phyloP scores from a whole-genome alignment of 805 yeast species.

The Metschnikowia lachancei region DNA sequence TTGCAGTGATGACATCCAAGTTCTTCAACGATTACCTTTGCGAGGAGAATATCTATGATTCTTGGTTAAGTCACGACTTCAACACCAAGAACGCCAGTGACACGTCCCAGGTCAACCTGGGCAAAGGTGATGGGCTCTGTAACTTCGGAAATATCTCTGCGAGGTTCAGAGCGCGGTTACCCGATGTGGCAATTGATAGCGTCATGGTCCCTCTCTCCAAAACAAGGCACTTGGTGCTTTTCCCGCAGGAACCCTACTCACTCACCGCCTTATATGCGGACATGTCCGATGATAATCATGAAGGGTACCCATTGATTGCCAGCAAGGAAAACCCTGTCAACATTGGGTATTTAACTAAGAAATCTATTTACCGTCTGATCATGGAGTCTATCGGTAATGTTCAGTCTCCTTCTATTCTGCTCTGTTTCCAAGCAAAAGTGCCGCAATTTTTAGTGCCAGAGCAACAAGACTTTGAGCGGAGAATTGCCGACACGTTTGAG shows the following conservation, averaged over 20 bases:
- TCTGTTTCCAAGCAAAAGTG: constrained; percentile 14
- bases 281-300: constrained; percentile 35
- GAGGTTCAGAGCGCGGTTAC: constrained; percentile 28
- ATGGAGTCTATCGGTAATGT: constrained; percentile 15
- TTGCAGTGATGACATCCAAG: constrained; percentile 72
- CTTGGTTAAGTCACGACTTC: constrained; percentile 33
- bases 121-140: constrained; percentile 41
- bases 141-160: constrained; percentile 31
- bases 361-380: constrained; percentile 21
- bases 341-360: constrained; percentile 38
- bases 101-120: constrained; percentile 24
- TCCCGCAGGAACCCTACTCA: constrained; percentile 29
- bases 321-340: constrained; percentile 25
- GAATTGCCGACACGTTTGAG: background rate
- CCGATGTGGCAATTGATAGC: constrained; percentile 27
- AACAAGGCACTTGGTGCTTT: constrained; percentile 30
- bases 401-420: constrained; percentile 12
- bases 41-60: constrained; percentile 63
- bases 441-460: constrained; percentile 5
- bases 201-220: constrained; percentile 32
- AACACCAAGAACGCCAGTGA: constrained; percentile 18
- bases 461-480: constrained; percentile 10
- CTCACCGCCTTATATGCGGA: constrained; percentile 20
- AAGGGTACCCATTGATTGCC: constrained; percentile 40
- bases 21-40: constrained; percentile 64